These are phyloP conservation scores for Cystodermella granulosa DNA, from an alignment of 1,284 basidiomycete species.

Conservation along the genomic window DNA sequence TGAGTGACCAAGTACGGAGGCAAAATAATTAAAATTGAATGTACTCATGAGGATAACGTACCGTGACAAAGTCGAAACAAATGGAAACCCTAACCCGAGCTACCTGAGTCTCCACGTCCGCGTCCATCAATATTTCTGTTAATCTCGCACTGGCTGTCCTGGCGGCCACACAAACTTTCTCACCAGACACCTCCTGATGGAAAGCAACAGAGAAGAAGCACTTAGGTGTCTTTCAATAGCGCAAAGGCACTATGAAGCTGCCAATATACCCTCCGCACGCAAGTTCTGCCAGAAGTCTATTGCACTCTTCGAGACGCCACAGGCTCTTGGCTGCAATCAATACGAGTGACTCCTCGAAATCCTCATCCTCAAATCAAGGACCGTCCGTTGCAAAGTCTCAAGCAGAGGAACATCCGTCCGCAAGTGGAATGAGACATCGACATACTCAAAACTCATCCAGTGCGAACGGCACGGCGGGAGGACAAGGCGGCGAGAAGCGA, in stretches of 20 bases:
- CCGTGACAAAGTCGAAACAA: no score
- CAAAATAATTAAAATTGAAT: background rate
- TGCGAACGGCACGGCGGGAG: constrained; percentile 52
- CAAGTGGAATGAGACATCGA: constrained; percentile 58
- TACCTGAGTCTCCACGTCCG: constrained; percentile 10
- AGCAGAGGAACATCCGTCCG: constrained; percentile 64
- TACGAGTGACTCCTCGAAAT: constrained; percentile 39
- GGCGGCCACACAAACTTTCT: background rate
- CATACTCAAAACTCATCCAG: constrained; percentile 36
- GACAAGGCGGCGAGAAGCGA: constrained; percentile 65
- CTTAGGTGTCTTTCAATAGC: constrained; percentile 75
- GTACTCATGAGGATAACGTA: no score
- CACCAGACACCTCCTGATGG: no score
- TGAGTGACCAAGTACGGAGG: background rate
- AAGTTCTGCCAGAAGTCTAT: constrained; percentile 91
- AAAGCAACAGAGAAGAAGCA: constrained; percentile 87
- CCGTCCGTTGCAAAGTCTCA: constrained; percentile 39
- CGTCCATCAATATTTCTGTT: constrained; percentile 3
- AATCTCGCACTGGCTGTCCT: no score
- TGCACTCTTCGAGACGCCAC: constrained; percentile 75
- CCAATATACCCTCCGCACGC: constrained; percentile 72
- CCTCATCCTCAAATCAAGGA: constrained; percentile 37
- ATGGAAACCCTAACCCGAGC: constrained; percentile 18
- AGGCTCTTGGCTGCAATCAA: constrained; percentile 71
- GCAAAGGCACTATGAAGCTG: constrained; percentile 64